Evolutionary conservation across 2,329 filamentous ascomycete genomes (phyloP).

Genomic region (Acarospora socialis): DNA sequence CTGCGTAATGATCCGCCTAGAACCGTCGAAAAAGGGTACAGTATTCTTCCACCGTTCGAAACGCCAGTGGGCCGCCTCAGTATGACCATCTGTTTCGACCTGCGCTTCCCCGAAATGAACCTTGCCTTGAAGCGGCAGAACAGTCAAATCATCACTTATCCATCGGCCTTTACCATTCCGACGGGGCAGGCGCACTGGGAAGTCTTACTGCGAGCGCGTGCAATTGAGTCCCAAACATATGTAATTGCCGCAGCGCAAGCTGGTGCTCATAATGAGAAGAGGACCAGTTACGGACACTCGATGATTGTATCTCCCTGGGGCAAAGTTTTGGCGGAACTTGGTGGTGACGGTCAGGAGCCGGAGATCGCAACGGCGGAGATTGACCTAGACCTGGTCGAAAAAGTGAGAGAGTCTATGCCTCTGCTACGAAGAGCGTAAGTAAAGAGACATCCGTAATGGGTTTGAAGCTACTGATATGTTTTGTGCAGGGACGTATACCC

Average conservation of each 20-base stretch:
- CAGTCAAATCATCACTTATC: slow-evolving; percentile 71
- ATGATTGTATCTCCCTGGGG: slow-evolving; percentile 85
- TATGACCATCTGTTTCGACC: slow-evolving; percentile 76
- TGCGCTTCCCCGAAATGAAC: slow-evolving; percentile 67
- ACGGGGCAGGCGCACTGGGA: slow-evolving; percentile 84
- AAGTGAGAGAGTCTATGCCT: slow-evolving; percentile 42
- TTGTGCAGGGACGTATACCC: no score
- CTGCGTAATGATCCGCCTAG: slow-evolving; percentile 14
- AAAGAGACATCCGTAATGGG: no score
- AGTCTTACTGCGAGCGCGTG: slow-evolving; percentile 58
- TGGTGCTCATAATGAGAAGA: slow-evolving; percentile 58
- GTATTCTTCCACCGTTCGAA: slow-evolving; percentile 55
- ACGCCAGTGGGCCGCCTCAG: slow-evolving; percentile 63
- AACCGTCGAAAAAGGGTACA: slow-evolving; percentile 53
- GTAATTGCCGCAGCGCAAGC: slow-evolving; percentile 76
- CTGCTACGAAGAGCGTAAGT: slow-evolving; percentile 36
- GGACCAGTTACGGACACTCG: slow-evolving; percentile 72
- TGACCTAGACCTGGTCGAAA: slow-evolving; percentile 37
- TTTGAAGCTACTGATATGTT: no score
- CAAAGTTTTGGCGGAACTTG: slow-evolving; percentile 50
- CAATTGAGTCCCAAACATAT: slow-evolving; percentile 80
- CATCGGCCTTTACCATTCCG: slow-evolving; percentile 76
- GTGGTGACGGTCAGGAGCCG: slow-evolving; percentile 29
- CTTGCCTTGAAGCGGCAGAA: slow-evolving; percentile 49
- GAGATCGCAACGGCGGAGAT: slow-evolving; percentile 39